Conservation (phyloP, 768 basidiomycete species). For the Lactarius tabidus region DNA sequence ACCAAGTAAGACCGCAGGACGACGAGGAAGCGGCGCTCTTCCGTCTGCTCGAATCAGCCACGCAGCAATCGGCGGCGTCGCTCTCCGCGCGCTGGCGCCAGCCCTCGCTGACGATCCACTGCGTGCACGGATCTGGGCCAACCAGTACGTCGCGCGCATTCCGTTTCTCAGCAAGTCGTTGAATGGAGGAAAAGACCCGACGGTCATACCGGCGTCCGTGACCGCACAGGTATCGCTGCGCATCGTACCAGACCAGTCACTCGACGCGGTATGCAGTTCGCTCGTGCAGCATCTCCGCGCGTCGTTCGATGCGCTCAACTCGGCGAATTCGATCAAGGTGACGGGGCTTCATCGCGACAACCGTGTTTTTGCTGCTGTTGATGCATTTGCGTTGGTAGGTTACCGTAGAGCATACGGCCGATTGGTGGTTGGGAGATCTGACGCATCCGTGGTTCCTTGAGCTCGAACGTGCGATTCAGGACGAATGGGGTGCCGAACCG, state of each 20-base stretch:
- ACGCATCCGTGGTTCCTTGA: slow-evolving; percentile 84
- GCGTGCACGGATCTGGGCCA: slow-evolving; percentile 76
- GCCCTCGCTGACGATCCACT: slow-evolving; percentile 87
- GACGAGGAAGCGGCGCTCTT: slow-evolving; percentile 66
- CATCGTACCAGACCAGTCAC: slow-evolving; percentile 90
- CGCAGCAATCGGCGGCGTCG: slow-evolving; percentile 60
- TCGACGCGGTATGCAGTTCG: slow-evolving; percentile 60
- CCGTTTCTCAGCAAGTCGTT: background rate
- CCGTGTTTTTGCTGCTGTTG: background rate
- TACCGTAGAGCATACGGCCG: slow-evolving; percentile 74
- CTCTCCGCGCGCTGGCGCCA: slow-evolving; percentile 83
- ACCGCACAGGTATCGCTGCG: slow-evolving; percentile 85
- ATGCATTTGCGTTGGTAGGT: slow-evolving; percentile 43
- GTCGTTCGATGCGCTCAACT: slow-evolving; percentile 56
- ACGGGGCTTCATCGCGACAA: background rate
- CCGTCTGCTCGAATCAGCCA: slow-evolving; percentile 61
- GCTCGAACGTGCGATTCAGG: slow-evolving; percentile 73
- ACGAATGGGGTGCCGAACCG: slow-evolving; percentile 86
- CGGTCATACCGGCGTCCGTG: slow-evolving; percentile 84
- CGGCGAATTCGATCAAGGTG: slow-evolving; percentile 73
- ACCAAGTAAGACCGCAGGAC: slow-evolving; percentile 66
- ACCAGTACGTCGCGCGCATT: slow-evolving; percentile 52
- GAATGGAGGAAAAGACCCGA: slow-evolving; percentile 50
- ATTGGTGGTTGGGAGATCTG: slow-evolving; percentile 95
- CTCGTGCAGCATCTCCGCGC: slow-evolving; percentile 55